A percentile compares a stretch with the other conserved stretches of the same genome.
Evolutionary conservation across 352 stramenopile genomes (phyloP).

Genomic region (Hyaloperonospora brassicae): DNA sequence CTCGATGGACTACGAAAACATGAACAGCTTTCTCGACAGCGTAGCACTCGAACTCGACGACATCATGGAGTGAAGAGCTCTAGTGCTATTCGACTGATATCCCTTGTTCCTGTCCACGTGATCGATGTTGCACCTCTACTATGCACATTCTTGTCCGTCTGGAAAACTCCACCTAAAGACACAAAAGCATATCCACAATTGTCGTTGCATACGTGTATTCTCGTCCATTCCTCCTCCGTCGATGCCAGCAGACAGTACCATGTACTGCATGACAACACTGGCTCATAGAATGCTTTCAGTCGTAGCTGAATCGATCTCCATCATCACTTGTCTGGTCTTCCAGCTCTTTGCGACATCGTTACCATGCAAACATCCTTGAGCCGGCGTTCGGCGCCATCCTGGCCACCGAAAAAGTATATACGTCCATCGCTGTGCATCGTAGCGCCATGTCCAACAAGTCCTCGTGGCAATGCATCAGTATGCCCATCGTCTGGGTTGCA

Average conservation of each 20-base stretch:
- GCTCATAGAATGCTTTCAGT: too few species aligned
- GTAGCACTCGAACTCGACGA: conserved; percentile 74
- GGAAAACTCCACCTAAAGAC: conserved; percentile 7
- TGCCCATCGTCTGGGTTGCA: conserved; percentile 20
- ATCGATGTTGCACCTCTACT: conserved; percentile 3
- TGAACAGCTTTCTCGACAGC: conserved; percentile 76
- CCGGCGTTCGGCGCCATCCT: conserved; percentile 71
- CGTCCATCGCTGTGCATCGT: conserved; percentile 57
- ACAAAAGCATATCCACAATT: too few species aligned
- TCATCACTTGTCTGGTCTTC: too few species aligned
- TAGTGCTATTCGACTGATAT: conserved; percentile 4
- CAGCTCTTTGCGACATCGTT: too few species aligned
- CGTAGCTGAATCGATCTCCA: too few species aligned
- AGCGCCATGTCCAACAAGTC: conserved; percentile 82
- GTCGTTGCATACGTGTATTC: too few species aligned
- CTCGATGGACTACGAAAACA: conserved; percentile 56
- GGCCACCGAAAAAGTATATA: conserved; percentile 84
- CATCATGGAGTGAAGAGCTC: conserved; percentile 50
- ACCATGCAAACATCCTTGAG: too few species aligned
- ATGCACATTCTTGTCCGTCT: conserved; percentile 7
- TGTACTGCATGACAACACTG: too few species aligned
- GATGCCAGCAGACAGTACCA: too few species aligned
- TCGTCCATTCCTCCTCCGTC: too few species aligned
- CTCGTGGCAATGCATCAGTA: conserved; percentile 16
- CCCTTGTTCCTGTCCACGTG: conserved; percentile 9